Evolutionary conservation across 345 rosid species (phyloP).

Genomic region (Eucalyptus pauciflora): DNA sequence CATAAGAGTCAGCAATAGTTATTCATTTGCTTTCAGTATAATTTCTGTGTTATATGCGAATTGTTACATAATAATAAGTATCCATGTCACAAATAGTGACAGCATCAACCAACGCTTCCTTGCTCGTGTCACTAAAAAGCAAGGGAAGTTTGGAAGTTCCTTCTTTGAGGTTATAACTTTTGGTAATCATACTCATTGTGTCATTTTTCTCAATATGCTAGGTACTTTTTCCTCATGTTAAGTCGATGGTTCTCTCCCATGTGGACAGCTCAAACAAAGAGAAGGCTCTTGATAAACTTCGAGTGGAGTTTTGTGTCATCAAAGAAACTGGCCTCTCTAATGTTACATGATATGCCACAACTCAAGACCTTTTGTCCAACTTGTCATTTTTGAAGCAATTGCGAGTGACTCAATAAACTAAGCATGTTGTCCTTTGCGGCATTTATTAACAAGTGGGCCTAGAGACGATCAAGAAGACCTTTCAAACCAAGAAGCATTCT

Average conservation of each 20-base stretch:
- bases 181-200: too few species aligned
- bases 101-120: neutral
- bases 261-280: neutral
- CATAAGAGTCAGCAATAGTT: neutral
- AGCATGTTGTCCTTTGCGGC: accelerated
- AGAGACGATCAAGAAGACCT: too few species aligned
- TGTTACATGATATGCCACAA: neutral
- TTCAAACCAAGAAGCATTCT: too few species aligned
- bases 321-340: neutral
- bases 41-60: neutral
- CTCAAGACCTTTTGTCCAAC: accelerated
- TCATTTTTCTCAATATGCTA: neutral
- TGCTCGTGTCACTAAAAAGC: neutral
- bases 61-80: neutral
- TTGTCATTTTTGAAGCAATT: too few species aligned
- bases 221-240: accelerated
- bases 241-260: neutral
- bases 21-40: neutral
- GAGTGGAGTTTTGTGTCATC: neutral
- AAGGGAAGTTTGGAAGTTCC: neutral
- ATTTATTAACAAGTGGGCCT: too few species aligned
- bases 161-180: neutral
- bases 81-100: neutral
- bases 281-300: neutral
- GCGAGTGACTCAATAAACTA: too few species aligned